A percentile compares a stretch with the other conserved stretches of the same genome.
These are phyloP conservation scores for Podospora bellae-mahoneyi DNA, from an alignment of 495 filamentous ascomycete genomes.

Conservation along the genomic window DNA sequence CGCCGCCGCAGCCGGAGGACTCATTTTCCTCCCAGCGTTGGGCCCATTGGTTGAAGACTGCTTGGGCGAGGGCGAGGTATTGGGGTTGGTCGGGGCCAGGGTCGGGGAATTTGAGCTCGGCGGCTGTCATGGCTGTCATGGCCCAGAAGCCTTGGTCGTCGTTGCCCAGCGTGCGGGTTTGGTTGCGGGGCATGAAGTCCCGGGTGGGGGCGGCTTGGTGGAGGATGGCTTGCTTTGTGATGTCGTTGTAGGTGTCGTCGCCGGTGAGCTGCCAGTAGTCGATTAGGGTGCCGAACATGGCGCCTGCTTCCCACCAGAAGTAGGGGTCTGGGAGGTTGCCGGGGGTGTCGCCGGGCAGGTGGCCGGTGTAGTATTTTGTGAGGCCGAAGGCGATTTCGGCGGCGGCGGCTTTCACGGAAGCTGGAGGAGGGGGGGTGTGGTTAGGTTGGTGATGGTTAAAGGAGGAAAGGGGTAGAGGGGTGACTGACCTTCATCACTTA, in stretches of 20 bases:
- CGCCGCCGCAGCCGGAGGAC: constrained; percentile 61
- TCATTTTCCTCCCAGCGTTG: constrained; percentile 62
- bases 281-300: constrained; percentile 70
- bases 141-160: constrained; percentile 89
- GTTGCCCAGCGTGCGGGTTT: constrained; percentile 72
- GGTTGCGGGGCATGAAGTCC: constrained; percentile 79
- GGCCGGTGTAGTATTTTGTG: constrained; percentile 63
- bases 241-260: constrained; percentile 68
- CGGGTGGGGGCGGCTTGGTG: constrained; percentile 65
- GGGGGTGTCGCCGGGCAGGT: constrained; percentile 64
- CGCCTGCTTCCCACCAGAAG: constrained; percentile 79
- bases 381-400: constrained; percentile 46
- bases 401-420: constrained; percentile 43
- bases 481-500: constrained; percentile 29
- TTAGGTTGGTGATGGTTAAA: constrained; percentile 8
- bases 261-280: constrained; percentile 84
- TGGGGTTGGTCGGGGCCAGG: constrained; percentile 60
- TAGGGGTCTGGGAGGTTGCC: constrained; percentile 73
- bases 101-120: constrained; percentile 72
- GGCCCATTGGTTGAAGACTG: constrained; percentile 68
- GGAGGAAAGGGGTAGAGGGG: neutral
- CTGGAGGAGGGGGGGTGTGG: constrained; percentile 19
- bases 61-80: constrained; percentile 77
- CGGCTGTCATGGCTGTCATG: constrained; percentile 75
- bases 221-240: constrained; percentile 62